Percentiles rank a stretch among this genome's conserved stretches.
Conservation (phyloP, 768 basidiomycete species). For the Mycena kentingensis region DNA sequence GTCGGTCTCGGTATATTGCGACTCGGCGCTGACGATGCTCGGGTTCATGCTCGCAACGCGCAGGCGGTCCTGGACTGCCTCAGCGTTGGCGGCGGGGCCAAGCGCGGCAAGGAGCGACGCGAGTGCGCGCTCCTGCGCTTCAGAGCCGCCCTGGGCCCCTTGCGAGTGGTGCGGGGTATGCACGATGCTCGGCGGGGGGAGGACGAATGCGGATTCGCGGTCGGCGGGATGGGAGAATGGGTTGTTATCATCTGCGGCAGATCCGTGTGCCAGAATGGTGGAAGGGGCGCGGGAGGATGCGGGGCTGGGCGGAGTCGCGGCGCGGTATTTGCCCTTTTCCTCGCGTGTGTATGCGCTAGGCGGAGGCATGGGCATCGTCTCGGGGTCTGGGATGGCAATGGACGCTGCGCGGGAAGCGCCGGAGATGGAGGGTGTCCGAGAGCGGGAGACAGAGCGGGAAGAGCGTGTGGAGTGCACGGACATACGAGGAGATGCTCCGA, state of each 20-base stretch:
- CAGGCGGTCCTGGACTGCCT: constrained; percentile 50
- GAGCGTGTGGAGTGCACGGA: constrained; percentile 16
- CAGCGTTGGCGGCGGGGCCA: constrained; percentile 40
- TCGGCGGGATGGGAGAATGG: constrained; percentile 28
- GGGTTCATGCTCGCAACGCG: constrained; percentile 42
- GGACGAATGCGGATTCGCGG: no score
- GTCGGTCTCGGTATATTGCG: constrained; percentile 16
- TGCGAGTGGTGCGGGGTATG: constrained; percentile 34
- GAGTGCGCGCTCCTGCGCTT: constrained; percentile 55
- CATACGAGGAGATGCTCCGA: constrained; percentile 23
- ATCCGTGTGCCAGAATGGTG: no score
- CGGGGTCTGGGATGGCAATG: constrained; percentile 12
- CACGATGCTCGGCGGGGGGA: no score
- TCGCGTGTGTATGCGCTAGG: constrained; percentile 44
- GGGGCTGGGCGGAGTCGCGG: constrained; percentile 31
- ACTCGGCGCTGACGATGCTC: constrained; percentile 10
- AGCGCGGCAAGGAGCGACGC: constrained; percentile 71
- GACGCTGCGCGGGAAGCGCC: constrained; percentile 40
- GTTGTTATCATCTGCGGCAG: constrained; percentile 33
- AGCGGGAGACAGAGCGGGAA: constrained; percentile 14
- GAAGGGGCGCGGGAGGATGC: constrained; percentile 22
- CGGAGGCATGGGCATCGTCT: constrained; percentile 41
- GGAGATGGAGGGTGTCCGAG: constrained; percentile 34
- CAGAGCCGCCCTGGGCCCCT: no score
- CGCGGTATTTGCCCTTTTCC: constrained; percentile 39